Evolutionary conservation across 805 yeast genomes (phyloP).

Genomic region (Ogataea salicorniae): DNA sequence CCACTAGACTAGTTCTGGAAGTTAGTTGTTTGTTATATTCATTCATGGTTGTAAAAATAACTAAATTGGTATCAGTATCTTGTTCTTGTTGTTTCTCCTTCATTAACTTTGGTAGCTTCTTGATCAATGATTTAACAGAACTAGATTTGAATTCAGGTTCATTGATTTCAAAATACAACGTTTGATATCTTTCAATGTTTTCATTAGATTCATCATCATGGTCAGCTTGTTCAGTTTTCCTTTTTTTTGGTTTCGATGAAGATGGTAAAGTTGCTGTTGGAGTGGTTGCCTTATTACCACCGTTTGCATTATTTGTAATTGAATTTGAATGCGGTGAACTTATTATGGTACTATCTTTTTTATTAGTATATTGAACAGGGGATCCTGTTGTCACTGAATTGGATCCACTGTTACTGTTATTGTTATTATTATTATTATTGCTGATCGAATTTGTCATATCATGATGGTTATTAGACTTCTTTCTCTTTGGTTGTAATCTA

Average conservation of each 20-base stretch:
- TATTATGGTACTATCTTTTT: background rate
- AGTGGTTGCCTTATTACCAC: background rate
- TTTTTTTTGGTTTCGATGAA: constrained; percentile 25
- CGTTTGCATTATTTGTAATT: too few relatives aligned
- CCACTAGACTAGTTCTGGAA: constrained; percentile 21
- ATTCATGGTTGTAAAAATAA: constrained; percentile 17
- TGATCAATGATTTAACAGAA: constrained; percentile 26
- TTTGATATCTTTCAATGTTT: constrained; percentile 43
- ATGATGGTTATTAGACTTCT: constrained; percentile 14
- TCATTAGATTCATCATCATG: constrained; percentile 36
- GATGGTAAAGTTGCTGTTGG: constrained; percentile 1
- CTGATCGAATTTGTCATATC: background rate
- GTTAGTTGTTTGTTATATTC: constrained; percentile 20
- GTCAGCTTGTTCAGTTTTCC: constrained; percentile 27
- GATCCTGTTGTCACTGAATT: background rate
- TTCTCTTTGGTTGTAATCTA: constrained; percentile 29
- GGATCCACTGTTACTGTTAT: background rate
- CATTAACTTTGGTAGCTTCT: constrained; percentile 22
- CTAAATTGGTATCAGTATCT: constrained; percentile 6
- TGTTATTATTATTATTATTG: constrained; percentile 2
- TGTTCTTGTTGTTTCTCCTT: constrained; percentile 12
- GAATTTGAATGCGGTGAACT: background rate
- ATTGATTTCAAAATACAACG: constrained; percentile 44
- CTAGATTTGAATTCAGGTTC: constrained; percentile 41
- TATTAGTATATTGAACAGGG: background rate